A percentile compares a stretch with the other conserved stretches of the same genome.
These are phyloP conservation scores for Podaxis pistillaris DNA, from an alignment of 768 basidiomycete genomes.

Conservation along the genomic window DNA sequence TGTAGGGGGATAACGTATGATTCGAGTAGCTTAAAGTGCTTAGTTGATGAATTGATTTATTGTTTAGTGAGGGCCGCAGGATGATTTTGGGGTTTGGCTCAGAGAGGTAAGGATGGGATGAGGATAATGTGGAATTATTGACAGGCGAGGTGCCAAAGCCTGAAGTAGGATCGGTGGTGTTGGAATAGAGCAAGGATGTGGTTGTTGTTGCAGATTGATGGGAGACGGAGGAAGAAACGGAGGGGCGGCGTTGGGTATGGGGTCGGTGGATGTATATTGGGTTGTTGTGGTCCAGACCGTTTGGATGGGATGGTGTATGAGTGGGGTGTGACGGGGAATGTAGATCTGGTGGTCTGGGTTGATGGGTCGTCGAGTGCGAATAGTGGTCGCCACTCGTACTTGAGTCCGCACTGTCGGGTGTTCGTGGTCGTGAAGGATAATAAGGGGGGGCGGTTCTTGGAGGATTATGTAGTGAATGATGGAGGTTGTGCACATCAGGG, in stretches of 20 bases:
- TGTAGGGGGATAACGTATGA: constrained; percentile 94
- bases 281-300: constrained; percentile 3
- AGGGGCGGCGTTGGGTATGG: constrained; percentile 32
- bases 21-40: constrained; percentile 86
- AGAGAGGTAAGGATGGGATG: constrained; percentile 14
- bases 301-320: constrained; percentile 11
- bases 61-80: constrained; percentile 62
- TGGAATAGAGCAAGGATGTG: constrained; percentile 10
- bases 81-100: constrained; percentile 55
- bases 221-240: constrained; percentile 59
- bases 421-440: constrained; percentile 33
- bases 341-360: constrained; percentile 43
- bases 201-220: constrained; percentile 43
- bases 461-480: neutral
- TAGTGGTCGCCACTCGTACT: constrained; percentile 37
- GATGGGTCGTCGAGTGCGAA: constrained; percentile 33
- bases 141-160: constrained; percentile 16
- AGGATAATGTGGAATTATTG: neutral
- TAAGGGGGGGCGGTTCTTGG: constrained; percentile 3
- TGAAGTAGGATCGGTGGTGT: constrained; percentile 13
- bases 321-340: constrained; percentile 15
- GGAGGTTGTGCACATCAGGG: constrained; percentile 4
- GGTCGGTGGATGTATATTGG: constrained; percentile 26
- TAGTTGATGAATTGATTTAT: constrained; percentile 80
- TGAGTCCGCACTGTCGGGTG: constrained; percentile 53